Evolutionary conservation across 2,329 filamentous ascomycete genomes (phyloP), one percentile per base, ranked within the genome.

Genomic region (Monilinia fructigena): DNA sequence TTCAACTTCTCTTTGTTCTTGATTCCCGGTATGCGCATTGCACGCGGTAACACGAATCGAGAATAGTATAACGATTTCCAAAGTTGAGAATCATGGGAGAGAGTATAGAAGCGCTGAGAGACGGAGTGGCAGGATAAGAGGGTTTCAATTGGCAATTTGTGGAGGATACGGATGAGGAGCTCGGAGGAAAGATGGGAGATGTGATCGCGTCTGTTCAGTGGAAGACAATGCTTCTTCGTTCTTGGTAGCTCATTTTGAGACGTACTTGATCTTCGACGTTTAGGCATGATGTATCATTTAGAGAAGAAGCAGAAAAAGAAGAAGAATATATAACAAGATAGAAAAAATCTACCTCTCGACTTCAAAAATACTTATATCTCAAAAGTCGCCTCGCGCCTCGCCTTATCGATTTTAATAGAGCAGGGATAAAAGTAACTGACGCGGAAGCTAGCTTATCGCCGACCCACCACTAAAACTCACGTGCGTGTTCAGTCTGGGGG

Each of bases 11-110:
- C 66, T 47, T 77, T 71, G 48, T 80, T 79, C 73, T 79, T 83
- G 45, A 89, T 84, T 28, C 89, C 89, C 0, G 91, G 90, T 66
- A 94, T 87, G 67, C 90, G 86, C 71, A 90, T 84, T 47, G 90
- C 90, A 74, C 93, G 86, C 50, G 92, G 93, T 47, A 91, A 84
- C 40, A 97, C 91, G 78, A 96, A 98, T 69, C 90, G 88, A 35
- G 87, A 83, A 78, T 96, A 97, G 79, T 97, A 99, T 60, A 92
- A 86, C 18, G 85, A 84, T 77, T 94, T 95, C 95, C 95, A 99
- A 66, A 98, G 80, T 76, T 97, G 92, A 0, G 90, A 89, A 77
- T 98, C 95, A 65, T 85, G 83, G 10, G 91, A 85, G 23, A 98
- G 83, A 50, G 82, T 82, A 72, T 87, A 82, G 74, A 96, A 90